Evolutionary conservation across 2,329 filamentous ascomycete genomes (phyloP).

Genomic region (Tolypocladium ophioglossoides): DNA sequence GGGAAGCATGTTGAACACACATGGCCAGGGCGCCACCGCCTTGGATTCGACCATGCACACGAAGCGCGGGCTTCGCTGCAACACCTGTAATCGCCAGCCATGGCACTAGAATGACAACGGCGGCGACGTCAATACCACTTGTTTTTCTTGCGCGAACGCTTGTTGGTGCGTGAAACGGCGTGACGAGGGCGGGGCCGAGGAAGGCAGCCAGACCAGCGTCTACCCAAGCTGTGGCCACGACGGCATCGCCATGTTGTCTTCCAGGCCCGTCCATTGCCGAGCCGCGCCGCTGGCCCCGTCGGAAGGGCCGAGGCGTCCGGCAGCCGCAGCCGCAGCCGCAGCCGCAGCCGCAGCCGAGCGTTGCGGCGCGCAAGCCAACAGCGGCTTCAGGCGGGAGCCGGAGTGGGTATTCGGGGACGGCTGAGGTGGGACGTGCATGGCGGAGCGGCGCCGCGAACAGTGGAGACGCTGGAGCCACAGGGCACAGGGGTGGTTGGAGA

Average conservation of each 20-base stretch:
- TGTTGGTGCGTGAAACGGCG: neutral
- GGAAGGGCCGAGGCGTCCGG: neutral
- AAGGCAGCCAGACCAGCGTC: neutral
- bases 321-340: too few species aligned
- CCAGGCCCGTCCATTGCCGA: neutral
- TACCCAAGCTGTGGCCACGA: neutral
- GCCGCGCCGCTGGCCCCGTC: neutral
- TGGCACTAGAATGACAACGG: neutral
- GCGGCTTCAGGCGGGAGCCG: neutral
- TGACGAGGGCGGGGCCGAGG: neutral
- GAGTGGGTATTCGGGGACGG: neutral
- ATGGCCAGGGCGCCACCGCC: neutral
- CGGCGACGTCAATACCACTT: slow-evolving; percentile 1
- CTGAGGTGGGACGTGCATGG: neutral
- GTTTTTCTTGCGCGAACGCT: neutral
- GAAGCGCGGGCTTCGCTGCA: neutral
- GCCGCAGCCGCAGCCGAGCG: too few species aligned
- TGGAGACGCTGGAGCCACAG: neutral
- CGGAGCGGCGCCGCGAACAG: neutral
- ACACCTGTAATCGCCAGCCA: neutral
- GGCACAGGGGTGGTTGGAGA: neutral
- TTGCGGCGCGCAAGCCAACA: neutral
- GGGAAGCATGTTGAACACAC: neutral
- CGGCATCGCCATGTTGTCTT: neutral
- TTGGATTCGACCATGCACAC: neutral